phyloP scores from a whole-genome alignment of 148 eudicot species.

The Spergularia marina region DNA sequence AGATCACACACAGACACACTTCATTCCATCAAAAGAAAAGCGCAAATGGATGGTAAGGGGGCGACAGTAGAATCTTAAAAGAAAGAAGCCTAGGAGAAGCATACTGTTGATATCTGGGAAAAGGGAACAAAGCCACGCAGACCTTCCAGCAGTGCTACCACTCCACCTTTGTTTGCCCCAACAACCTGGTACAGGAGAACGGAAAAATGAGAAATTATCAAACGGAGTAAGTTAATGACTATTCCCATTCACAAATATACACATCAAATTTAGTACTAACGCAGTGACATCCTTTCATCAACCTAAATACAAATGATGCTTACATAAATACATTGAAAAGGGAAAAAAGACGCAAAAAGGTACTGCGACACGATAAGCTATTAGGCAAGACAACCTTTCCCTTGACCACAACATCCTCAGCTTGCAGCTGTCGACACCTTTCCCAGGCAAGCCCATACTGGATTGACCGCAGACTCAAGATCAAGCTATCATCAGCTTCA shows the following conservation, averaged over 20 bases:
- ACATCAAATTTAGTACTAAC: neutral
- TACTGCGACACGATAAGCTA: neutral
- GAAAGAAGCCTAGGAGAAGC: conserved; percentile 22
- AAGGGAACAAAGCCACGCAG: conserved; percentile 97
- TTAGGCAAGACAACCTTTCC: conserved; percentile 56
- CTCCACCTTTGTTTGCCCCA: conserved; percentile 96
- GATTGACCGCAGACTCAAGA: conserved; percentile 61
- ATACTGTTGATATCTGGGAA: conserved; percentile 86
- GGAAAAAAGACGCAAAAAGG: neutral
- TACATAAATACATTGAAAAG: too few species aligned
- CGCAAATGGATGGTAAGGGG: neutral
- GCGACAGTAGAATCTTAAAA: neutral
- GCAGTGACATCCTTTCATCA: neutral
- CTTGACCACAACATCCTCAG: conserved; percentile 85
- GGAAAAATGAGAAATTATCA: conserved; percentile 1
- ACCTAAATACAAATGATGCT: neutral
- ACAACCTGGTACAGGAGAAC: conserved; percentile 50
- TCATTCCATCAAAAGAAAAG: too few species aligned
- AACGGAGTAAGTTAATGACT: neutral
- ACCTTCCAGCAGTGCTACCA: conserved; percentile 83
- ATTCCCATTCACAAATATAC: neutral
- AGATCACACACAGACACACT: neutral
- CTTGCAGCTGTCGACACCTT: conserved; percentile 91
- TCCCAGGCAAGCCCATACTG: conserved; percentile 97
- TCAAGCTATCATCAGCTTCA: conserved; percentile 76